Percentiles rank a stretch among this genome's conserved stretches.
Evolutionary conservation across 2,329 filamentous ascomycete species (phyloP).

Genomic region (Rhynchosporium agropyri): DNA sequence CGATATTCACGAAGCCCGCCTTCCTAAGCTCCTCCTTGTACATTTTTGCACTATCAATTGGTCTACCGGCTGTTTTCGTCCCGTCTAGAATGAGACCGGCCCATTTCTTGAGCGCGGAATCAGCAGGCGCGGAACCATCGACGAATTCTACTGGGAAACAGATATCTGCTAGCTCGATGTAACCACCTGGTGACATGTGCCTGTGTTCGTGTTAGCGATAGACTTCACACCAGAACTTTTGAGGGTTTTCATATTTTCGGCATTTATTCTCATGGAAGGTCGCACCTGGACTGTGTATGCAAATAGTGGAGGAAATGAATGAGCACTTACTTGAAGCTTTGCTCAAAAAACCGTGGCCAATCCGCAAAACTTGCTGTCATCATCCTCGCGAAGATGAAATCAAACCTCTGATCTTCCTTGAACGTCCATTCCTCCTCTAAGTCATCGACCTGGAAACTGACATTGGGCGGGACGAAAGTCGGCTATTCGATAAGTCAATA

Average conservation of each 20-base stretch:
- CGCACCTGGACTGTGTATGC: not conserved
- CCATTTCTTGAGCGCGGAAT: slow-evolving; percentile 27
- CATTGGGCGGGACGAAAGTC: slow-evolving; percentile 55
- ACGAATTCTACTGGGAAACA: slow-evolving; percentile 39
- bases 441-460: slow-evolving; percentile 60
- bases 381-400: slow-evolving; percentile 57
- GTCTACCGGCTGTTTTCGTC: slow-evolving; percentile 40
- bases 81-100: slow-evolving; percentile 40
- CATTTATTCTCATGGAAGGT: not conserved
- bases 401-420: slow-evolving; percentile 52
- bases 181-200: slow-evolving; percentile 39
- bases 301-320: not conserved
- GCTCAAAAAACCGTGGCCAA: slow-evolving; percentile 25
- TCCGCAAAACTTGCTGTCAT: slow-evolving; percentile 26
- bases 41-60: slow-evolving; percentile 39
- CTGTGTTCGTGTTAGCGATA: slow-evolving; percentile 9
- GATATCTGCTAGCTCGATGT: slow-evolving; percentile 42
- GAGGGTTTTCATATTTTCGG: not conserved
- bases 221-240: not conserved
- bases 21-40: slow-evolving; percentile 27
- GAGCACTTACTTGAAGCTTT: slow-evolving; percentile 17
- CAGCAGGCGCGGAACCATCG: slow-evolving; percentile 39
- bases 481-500: slow-evolving; percentile 25
- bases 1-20: slow-evolving; percentile 35
- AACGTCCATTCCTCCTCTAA: slow-evolving; percentile 59